A percentile compares a stretch with the other conserved stretches of the same genome.
Conservation (phyloP, 2,329 filamentous ascomycete genomes). For the Colletotrichum kahawae region DNA sequence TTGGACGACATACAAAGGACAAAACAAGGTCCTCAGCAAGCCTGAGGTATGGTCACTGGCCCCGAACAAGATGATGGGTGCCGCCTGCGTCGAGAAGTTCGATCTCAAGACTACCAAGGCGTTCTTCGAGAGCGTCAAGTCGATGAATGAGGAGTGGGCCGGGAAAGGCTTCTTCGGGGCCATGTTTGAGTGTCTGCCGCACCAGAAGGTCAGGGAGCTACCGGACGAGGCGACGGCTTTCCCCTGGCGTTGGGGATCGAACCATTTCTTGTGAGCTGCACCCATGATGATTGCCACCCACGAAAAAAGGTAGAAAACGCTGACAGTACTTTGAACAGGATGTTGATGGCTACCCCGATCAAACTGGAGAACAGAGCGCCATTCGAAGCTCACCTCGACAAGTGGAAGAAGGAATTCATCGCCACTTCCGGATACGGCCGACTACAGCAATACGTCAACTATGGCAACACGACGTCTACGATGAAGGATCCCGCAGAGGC, state of each 20-base stretch:
- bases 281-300: too few relatives aligned
- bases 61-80: conserved; percentile 19
- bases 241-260: conserved; percentile 12
- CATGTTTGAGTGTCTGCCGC: conserved; percentile 15
- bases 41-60: conserved; percentile 10
- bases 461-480: conserved; percentile 33
- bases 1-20: conserved; percentile 13
- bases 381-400: conserved; percentile 42
- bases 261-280: conserved; percentile 6
- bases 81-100: conserved; percentile 8
- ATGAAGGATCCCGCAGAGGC: conserved; percentile 32
- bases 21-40: conserved; percentile 10
- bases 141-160: conserved; percentile 13
- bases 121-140: conserved; percentile 5
- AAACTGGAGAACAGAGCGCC: conserved; percentile 35
- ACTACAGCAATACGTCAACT: conserved; percentile 26
- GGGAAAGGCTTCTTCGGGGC: conserved; percentile 11
- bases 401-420: conserved; percentile 35
- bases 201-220: conserved; percentile 6
- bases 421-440: conserved; percentile 26
- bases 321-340: conserved; percentile 17
- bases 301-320: not conserved
- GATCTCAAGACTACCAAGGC: not conserved
- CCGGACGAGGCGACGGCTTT: conserved; percentile 6
- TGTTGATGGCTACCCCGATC: conserved; percentile 36